phyloP scores from a whole-genome alignment of 2,329 filamentous ascomycete genomes.

The Ceratocystis cubensis region DNA sequence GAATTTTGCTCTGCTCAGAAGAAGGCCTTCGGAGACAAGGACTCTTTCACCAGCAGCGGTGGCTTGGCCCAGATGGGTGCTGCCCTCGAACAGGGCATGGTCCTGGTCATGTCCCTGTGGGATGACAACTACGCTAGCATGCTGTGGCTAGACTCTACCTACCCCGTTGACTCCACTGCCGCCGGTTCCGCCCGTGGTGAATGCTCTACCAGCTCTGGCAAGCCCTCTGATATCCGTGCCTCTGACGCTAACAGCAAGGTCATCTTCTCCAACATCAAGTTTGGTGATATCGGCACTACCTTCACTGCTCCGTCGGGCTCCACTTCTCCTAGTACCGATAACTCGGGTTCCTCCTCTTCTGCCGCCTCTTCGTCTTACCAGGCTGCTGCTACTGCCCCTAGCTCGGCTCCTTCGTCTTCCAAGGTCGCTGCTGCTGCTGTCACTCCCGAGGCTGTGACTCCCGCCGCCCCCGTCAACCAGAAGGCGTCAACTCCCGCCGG shows the following conservation, averaged over 20 bases:
- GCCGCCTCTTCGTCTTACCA: background rate
- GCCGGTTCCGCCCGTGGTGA: slow-evolving; percentile 25
- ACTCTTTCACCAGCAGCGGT: slow-evolving; percentile 40
- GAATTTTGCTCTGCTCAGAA: slow-evolving; percentile 46
- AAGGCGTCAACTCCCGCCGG: background rate
- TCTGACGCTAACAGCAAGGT: slow-evolving; percentile 29
- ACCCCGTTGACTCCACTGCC: slow-evolving; percentile 33
- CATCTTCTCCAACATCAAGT: slow-evolving; percentile 38
- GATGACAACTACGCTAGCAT: slow-evolving; percentile 45
- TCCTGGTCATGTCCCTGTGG: slow-evolving; percentile 50
- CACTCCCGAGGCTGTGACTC: background rate
- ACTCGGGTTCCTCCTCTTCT: background rate
- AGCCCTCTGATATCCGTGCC: slow-evolving; percentile 24
- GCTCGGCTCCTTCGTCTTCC: background rate
- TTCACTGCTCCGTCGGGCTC: slow-evolving; percentile 22
- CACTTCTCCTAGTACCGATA: background rate
- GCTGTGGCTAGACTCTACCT: slow-evolving; percentile 62
- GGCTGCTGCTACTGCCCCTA: background rate
- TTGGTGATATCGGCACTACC: slow-evolving; percentile 37
- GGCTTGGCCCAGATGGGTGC: slow-evolving; percentile 43
- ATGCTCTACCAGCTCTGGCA: slow-evolving; percentile 25
- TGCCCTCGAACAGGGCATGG: slow-evolving; percentile 46
- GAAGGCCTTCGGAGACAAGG: slow-evolving; percentile 40
- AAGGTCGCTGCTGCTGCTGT: background rate
- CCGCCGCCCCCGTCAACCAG: no score